Percentiles rank a stretch among this genome's conserved stretches.
phyloP scores from a whole-genome alignment of 768 basidiomycete genomes.

The Boletus vinaceobasis region DNA sequence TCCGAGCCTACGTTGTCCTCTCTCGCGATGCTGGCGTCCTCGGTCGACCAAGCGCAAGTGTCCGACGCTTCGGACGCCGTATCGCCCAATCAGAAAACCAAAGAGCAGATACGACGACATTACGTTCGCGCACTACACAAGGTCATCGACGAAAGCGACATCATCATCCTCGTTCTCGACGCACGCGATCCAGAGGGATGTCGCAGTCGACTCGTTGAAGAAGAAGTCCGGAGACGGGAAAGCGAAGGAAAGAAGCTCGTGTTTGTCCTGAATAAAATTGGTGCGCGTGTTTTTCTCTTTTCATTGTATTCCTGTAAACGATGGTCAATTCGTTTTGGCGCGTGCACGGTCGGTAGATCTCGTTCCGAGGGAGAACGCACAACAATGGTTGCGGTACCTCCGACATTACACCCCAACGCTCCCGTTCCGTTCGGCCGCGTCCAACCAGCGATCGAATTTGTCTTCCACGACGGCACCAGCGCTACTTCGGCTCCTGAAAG shows the following conservation, averaged over 20 bases:
- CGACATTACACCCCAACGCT: constrained; percentile 90
- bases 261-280: constrained; percentile 96
- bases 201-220: constrained; percentile 87
- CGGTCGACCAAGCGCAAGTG: constrained; percentile 12
- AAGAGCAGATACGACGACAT: constrained; percentile 66
- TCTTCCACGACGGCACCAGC: constrained; percentile 74
- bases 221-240: constrained; percentile 85
- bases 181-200: constrained; percentile 95
- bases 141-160: constrained; percentile 91
- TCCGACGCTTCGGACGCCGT: constrained; percentile 30
- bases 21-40: constrained; percentile 49
- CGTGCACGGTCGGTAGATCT: constrained; percentile 55
- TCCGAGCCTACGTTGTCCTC: constrained; percentile 69
- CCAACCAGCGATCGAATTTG: constrained; percentile 76
- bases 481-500: constrained; percentile 79
- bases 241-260: constrained; percentile 88
- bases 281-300: constrained; percentile 40
- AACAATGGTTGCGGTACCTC: constrained; percentile 88
- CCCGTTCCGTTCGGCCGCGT: constrained; percentile 80
- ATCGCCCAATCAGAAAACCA: constrained; percentile 45
- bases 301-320: not conserved
- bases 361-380: constrained; percentile 82
- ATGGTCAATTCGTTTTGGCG: not conserved
- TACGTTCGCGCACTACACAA: constrained; percentile 81
- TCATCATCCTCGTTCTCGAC: constrained; percentile 86